Base-by-base conservation (phyloP, 495 filamentous ascomycete genomes). In the Penicillium tannophilum region DNA sequence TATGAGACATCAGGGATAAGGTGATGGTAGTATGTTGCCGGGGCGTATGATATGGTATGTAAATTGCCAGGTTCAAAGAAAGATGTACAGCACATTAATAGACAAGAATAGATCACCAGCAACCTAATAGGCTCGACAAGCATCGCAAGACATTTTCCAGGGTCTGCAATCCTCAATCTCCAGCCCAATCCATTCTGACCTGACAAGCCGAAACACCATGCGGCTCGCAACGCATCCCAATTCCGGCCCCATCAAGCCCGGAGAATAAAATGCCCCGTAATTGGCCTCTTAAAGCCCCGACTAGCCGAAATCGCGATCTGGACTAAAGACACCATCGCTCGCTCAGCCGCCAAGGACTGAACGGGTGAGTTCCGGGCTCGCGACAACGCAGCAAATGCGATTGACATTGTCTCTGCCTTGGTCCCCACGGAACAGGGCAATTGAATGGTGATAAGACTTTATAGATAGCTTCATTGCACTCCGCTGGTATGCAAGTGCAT, bases 271-370 rank as follows among this genome's bases (percentile, higher is more conserved):
- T 51, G 47, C n/a, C 16, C 52, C 20, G 50, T 59, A 10, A 70
- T 68, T 64, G 83, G 81, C 30, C 28, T 35, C 47, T 62, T 51
- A 26, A 79, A 11, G 81, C 77, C 19, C 69, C 60, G 44, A 63
- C 82, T 51, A 59, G 55, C 31, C 59, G 35, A 35, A 23, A 41
- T 84, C 51, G 76, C 81, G 31, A 80, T 82, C 61, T 86, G 81
- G 82, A 74, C 82, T 64, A 82, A 81, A 78, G 48, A 39, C 39
- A 56, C 60, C 56, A 42, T 47, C 55, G 39, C 35, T 16, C 43
- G 26, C 55, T 42, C 56, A 54, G 17, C 35, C 24, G 24, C 35
- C 52, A 39, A 30, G 35, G 9, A 41, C 0, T 36, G 33, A 17
- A 41, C 2, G 14, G 16, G 43, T 39, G 17, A 30, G 31, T 42